A percentile compares a stretch with the other conserved stretches of the same genome.
Conservation (phyloP, 371 early-diverging fungal genomes). For the Lichtheimia corymbifera region DNA sequence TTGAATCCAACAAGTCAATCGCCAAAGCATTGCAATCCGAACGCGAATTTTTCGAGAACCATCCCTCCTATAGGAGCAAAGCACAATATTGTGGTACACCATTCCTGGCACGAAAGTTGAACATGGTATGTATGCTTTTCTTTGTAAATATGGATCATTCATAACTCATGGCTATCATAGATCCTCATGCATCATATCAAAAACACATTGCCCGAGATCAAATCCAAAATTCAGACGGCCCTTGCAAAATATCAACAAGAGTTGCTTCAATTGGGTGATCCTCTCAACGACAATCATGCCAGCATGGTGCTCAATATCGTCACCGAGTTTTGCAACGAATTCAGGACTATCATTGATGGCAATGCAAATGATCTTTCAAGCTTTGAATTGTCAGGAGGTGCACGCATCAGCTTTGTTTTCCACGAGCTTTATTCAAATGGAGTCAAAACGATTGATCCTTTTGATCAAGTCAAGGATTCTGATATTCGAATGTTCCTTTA, state of each 20-base stretch:
- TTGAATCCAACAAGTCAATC: constrained; percentile 91
- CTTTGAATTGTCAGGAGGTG: constrained; percentile 97
- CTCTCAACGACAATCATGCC: constrained; percentile 74
- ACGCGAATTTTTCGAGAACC: constrained; percentile 90
- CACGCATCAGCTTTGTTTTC: constrained; percentile 97
- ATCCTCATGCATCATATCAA: constrained; percentile 98
- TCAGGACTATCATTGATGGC: constrained; percentile 92
- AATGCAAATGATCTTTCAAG: constrained; percentile 90
- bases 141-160: not conserved
- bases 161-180: constrained; percentile 29
- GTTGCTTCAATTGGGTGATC: constrained; percentile 88
- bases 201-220: constrained; percentile 96
- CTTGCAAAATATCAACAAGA: constrained; percentile 85
- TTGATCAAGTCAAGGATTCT: constrained; percentile 95
- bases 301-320: constrained; percentile 92
- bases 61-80: constrained; percentile 91
- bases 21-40: constrained; percentile 86
- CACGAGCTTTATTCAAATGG: constrained; percentile 95
- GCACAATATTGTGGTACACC: constrained; percentile 98
- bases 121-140: constrained; percentile 62
- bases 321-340: constrained; percentile 96
- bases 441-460: constrained; percentile 91
- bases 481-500: constrained; percentile 98
- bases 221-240: constrained; percentile 87
- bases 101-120: constrained; percentile 93